Evolutionary conservation across 1,139 yeast species (phyloP).

Genomic region (Kazachstania sp.): DNA sequence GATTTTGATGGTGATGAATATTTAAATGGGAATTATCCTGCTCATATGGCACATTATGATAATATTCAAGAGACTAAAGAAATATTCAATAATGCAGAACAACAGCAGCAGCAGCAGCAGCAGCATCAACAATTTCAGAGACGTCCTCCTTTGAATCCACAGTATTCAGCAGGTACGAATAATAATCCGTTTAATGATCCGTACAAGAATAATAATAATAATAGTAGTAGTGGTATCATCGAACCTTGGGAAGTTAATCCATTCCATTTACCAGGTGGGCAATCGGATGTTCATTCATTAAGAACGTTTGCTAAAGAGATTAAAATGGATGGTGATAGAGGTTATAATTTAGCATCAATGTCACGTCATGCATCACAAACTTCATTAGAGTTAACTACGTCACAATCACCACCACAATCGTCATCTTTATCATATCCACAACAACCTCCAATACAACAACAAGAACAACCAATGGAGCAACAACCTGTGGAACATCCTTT

Average conservation of each 20-base stretch:
- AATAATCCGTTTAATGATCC: neutral
- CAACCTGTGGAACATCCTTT: neutral
- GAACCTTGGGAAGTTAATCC: conserved; percentile 17
- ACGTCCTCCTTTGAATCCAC: no score
- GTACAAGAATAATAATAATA: neutral
- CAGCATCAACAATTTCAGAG: neutral
- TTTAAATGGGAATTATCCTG: conserved; percentile 23
- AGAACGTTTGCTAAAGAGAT: conserved; percentile 26
- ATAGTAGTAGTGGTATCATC: neutral
- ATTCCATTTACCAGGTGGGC: conserved; percentile 23
- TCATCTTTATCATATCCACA: neutral
- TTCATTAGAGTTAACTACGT: conserved; percentile 5
- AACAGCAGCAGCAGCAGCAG: neutral
- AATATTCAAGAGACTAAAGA: neutral
- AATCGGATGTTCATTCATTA: conserved; percentile 20
- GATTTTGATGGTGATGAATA: conserved; percentile 74
- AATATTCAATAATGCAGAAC: neutral
- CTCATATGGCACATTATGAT: neutral
- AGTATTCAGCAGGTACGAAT: conserved; percentile 4
- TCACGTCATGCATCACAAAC: conserved; percentile 19
- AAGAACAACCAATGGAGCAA: neutral
- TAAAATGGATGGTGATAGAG: conserved; percentile 23
- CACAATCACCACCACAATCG: neutral
- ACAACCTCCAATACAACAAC: neutral
- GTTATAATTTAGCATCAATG: conserved; percentile 22